These are phyloP conservation scores for Antarctomyces pellizariae DNA, from an alignment of 495 filamentous ascomycete species.

Conservation along the genomic window DNA sequence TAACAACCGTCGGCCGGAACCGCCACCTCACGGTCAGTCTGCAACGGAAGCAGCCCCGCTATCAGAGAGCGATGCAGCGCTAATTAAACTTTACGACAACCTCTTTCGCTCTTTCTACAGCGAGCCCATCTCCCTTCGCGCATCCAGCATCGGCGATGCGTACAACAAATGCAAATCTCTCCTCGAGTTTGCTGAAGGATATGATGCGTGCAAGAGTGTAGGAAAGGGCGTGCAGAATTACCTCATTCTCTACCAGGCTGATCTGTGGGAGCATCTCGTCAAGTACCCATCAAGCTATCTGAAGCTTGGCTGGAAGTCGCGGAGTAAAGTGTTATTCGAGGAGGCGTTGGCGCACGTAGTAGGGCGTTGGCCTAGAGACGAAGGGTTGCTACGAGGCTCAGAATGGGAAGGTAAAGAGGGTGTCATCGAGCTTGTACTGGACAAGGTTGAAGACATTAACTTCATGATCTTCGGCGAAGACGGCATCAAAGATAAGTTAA, in stretches of 20 bases:
- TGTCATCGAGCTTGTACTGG: conserved; percentile 72
- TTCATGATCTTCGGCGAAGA: conserved; percentile 32
- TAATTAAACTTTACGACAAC: conserved; percentile 79
- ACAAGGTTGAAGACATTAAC: conserved; percentile 70
- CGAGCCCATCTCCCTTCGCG: conserved; percentile 55
- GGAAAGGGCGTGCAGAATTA: conserved; percentile 86
- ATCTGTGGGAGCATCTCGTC: conserved; percentile 80
- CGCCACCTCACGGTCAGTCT: conserved; percentile 12
- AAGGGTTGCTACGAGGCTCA: conserved; percentile 46
- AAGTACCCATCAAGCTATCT: conserved; percentile 85
- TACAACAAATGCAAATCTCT: conserved; percentile 84
- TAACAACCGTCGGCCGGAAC: conserved; percentile 13
- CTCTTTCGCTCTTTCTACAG: conserved; percentile 87
- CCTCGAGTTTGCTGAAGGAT: conserved; percentile 66
- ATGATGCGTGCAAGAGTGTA: conserved; percentile 70
- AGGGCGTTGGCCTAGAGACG: conserved; percentile 66
- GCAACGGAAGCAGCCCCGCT: conserved; percentile 18
- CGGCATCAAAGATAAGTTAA: conserved; percentile 49
- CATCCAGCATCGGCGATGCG: conserved; percentile 65
- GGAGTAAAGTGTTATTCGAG: conserved; percentile 66
- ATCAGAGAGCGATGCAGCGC: conserved; percentile 32
- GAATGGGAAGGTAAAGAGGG: conserved; percentile 41
- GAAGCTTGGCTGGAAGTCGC: conserved; percentile 65
- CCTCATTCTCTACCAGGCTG: conserved; percentile 65
- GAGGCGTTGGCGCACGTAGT: conserved; percentile 83